phyloP scores from a whole-genome alignment of 1,284 basidiomycete species.

The Bjerkandera adusta region DNA sequence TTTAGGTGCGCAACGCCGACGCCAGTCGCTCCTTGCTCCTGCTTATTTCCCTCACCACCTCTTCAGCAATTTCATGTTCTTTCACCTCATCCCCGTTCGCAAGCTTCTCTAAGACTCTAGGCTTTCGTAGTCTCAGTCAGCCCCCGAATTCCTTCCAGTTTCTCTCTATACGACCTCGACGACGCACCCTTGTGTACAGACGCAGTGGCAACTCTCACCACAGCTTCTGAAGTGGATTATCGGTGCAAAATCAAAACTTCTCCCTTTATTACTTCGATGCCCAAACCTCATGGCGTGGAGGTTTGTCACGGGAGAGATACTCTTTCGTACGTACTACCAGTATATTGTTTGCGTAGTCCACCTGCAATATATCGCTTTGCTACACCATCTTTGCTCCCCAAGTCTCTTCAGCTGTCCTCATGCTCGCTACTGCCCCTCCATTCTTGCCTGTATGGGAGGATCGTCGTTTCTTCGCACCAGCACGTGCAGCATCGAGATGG shows the following conservation, averaged over 20 bases:
- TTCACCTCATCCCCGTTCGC: too few relatives aligned
- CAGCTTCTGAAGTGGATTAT: conserved; percentile 35
- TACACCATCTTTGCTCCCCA: background rate
- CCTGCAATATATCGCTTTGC: conserved; percentile 4
- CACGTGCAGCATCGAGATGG: too few relatives aligned
- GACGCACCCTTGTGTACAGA: conserved; percentile 35
- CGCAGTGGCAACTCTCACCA: conserved; percentile 31
- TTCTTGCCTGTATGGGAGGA: background rate
- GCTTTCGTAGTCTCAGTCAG: background rate
- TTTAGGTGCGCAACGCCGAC: too few relatives aligned
- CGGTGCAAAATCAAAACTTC: conserved; percentile 28
- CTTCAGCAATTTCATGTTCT: too few relatives aligned
- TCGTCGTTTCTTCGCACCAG: background rate
- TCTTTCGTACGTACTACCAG: conserved; percentile 2
- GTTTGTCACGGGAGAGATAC: conserved; percentile 35
- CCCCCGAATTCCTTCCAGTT: background rate
- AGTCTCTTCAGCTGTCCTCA: background rate
- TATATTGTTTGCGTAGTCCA: background rate
- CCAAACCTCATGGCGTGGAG: conserved; percentile 23
- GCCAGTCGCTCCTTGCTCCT: too few relatives aligned
- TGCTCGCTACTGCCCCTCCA: background rate
- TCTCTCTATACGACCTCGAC: conserved; percentile 1
- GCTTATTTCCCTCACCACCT: too few relatives aligned
- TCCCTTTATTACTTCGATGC: conserved; percentile 33
- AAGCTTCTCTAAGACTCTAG: too few relatives aligned